Conservation (phyloP, 257 asterid genomes). For the Solanum chaucha region DNA sequence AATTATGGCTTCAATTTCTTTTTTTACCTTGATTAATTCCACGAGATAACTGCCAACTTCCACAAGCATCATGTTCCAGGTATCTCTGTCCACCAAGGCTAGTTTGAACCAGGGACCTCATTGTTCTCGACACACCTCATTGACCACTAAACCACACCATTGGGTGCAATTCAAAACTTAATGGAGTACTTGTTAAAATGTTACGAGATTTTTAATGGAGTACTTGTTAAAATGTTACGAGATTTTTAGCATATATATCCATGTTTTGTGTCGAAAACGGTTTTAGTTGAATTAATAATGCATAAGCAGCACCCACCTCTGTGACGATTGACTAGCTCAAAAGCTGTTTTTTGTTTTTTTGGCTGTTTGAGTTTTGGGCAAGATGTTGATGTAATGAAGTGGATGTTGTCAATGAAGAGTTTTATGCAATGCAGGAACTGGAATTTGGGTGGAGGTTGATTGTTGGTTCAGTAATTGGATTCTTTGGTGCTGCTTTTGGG, state of each 20-base stretch:
- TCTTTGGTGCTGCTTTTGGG: constrained; percentile 63
- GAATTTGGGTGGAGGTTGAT: constrained; percentile 49
- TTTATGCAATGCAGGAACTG: constrained; percentile 25
- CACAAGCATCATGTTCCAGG: neutral
- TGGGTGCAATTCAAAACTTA: neutral
- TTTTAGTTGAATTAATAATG: neutral
- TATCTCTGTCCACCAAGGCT: neutral
- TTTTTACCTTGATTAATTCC: neutral
- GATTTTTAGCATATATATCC: neutral
- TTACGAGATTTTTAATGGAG: neutral
- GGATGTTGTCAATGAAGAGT: neutral
- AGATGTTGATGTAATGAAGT: neutral
- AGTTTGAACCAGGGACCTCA: neutral
- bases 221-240: neutral
- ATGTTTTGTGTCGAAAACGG: neutral
- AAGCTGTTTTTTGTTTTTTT: neutral
- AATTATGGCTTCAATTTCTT: neutral
- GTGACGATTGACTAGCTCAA: neutral
- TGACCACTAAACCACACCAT: neutral
- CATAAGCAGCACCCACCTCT: neutral
- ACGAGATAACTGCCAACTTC: neutral
- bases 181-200: neutral
- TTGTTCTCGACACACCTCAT: neutral
- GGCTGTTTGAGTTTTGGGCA: neutral
- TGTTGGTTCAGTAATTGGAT: constrained; percentile 41